phyloP scores from a whole-genome alignment of 148 eudicot species.

The Rheum nobile region DNA sequence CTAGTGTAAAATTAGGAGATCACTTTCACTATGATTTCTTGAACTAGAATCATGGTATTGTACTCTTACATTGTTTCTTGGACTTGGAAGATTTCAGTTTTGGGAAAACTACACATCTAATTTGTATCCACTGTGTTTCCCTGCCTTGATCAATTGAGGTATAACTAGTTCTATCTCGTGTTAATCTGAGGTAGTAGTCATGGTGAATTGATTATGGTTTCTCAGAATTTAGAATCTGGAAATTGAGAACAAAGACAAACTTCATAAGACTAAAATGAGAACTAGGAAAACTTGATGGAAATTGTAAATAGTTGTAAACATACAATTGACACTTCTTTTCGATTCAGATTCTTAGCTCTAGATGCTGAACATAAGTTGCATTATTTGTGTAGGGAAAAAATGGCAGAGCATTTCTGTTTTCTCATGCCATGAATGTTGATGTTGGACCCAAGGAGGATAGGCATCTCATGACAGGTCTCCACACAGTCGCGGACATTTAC shows the following conservation, averaged over 20 bases:
- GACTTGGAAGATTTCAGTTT: background rate
- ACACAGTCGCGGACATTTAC: constrained; percentile 68
- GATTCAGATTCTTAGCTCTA: background rate
- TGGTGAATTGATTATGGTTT: background rate
- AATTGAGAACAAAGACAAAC: background rate
- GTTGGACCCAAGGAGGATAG: constrained; percentile 77
- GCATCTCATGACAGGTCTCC: constrained; percentile 73
- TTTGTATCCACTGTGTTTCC: no score
- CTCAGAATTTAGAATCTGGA: background rate
- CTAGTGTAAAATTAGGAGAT: background rate
- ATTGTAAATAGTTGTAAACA: background rate
- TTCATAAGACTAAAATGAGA: background rate
- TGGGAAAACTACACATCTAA: no score
- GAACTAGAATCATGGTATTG: background rate
- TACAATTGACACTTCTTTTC: background rate
- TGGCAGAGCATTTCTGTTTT: constrained; percentile 71
- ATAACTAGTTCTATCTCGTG: no score
- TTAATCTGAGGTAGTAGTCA: background rate
- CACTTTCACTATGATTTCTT: background rate
- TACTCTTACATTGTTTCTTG: background rate
- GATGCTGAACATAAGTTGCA: background rate
- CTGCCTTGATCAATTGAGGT: background rate
- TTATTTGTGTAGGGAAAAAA: constrained; percentile 40
- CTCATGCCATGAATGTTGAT: constrained; percentile 65
- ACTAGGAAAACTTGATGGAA: background rate